Base-by-base conservation (phyloP, 768 basidiomycete species). In the Kwoniella heveanensis region DNA sequence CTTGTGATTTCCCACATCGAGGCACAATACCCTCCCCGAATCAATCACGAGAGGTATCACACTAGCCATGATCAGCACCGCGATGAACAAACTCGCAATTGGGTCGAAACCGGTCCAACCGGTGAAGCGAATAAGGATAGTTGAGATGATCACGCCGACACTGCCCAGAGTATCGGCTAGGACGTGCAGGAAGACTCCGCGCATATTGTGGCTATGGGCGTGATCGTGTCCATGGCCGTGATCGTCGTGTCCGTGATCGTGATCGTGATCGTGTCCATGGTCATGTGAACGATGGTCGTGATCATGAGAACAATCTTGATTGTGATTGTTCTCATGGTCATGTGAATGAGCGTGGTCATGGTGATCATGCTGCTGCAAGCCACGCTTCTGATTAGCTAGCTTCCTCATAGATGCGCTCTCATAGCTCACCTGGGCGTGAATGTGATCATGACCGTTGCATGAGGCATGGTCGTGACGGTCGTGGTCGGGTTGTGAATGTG, bases 51-150 rank as follows among this genome's bases (percentile, higher is more conserved):
- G 87, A 12, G 96, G 96, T 24, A 95, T 84, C 21, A 99, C 96
- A 76, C 92, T 95, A 5, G 91, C 94, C 22, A 92, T 91, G 71
- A 99, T 99, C 68, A 99, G 82, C 9, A 91, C 81, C 5, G 96
- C 96, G 68, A 99, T 99, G 80, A 99, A 95, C 27, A 99, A 82
- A 9, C 92, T 94, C 0, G 96, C 96, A 64, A 99, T 92, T 0
- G 96, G 96, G 80, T 99, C 96, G 77, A 97, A 99, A 21, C 93
- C 93, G 13, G 95, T 97, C 93, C 94, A 98, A 24, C 96, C 95
- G 71, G 96, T 98, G 65, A 88, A 88, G 77, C 94, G 88, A 65
- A 99, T 98, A 58, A 98, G 85, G 19, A 98, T 82, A 1, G 96
- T 99, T 25, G 96, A 98, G 56, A 97, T 85, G 76, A 99, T 99